Evolutionary conservation across 2,329 filamentous ascomycete genomes (phyloP).

Genomic region (Penicillium sp.): DNA sequence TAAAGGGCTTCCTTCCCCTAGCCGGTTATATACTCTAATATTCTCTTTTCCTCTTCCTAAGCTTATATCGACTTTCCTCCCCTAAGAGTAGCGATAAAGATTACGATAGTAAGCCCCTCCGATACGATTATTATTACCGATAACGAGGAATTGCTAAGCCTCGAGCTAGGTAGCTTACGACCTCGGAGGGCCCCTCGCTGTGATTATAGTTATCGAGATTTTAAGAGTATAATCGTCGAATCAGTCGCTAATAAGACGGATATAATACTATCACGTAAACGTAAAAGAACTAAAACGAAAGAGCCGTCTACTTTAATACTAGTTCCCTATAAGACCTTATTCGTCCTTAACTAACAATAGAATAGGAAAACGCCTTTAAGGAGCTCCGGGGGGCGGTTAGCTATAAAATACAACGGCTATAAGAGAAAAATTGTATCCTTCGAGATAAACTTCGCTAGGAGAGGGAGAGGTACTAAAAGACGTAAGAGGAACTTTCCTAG

Average conservation of each 20-base stretch:
- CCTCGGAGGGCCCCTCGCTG: slow-evolving; percentile 4
- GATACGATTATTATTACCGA: slow-evolving; percentile 11
- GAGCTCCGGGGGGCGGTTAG: background rate
- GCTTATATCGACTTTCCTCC: background rate
- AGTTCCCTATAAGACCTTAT: background rate
- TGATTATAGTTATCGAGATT: slow-evolving; percentile 7
- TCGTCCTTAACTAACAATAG: background rate
- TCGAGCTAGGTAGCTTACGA: slow-evolving; percentile 8
- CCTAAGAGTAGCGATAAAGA: slow-evolving; percentile 3
- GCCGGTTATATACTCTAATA: background rate
- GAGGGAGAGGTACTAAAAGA: background rate
- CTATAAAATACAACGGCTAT: background rate
- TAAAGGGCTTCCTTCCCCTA: background rate
- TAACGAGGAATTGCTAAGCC: slow-evolving; percentile 5
- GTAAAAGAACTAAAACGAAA: background rate
- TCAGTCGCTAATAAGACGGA: background rate
- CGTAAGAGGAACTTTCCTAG: background rate
- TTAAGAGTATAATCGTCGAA: slow-evolving; percentile 6
- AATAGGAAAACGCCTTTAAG: background rate
- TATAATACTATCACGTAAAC: background rate
- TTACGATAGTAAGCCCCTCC: slow-evolving; percentile 4
- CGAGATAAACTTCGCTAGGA: background rate
- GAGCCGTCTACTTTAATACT: background rate
- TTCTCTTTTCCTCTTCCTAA: background rate
- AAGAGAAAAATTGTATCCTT: background rate